Percentiles rank a stretch among this genome's conserved stretches.
phyloP scores from a whole-genome alignment of 192 early-diverging fungal genomes.

The Coemansia furcata region DNA sequence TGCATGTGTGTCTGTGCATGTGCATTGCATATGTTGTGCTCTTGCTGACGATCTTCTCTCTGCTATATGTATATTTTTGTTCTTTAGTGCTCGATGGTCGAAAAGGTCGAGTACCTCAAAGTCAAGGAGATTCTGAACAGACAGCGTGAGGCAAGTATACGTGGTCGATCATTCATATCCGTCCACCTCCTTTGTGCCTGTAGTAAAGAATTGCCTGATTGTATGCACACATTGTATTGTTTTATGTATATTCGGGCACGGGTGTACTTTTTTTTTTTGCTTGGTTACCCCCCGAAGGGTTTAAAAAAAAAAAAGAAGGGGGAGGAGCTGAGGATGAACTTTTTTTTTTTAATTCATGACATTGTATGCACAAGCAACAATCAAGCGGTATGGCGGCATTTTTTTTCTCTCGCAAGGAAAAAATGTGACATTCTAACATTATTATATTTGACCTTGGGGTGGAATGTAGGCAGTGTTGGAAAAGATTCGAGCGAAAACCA shows the following conservation, averaged over 20 bases:
- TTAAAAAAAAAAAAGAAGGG: background rate
- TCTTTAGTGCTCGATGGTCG: slow-evolving; percentile 81
- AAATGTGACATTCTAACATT: background rate
- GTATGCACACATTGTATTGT: slow-evolving; percentile 5
- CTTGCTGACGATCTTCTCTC: background rate
- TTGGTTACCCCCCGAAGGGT: background rate
- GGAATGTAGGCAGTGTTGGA: slow-evolving; percentile 69
- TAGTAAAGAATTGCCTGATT: background rate
- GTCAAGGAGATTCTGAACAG: slow-evolving; percentile 67
- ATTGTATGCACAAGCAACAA: slow-evolving; percentile 12
- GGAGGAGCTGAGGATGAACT: background rate
- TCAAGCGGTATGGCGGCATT: background rate
- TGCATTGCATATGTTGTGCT: slow-evolving; percentile 6
- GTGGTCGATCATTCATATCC: background rate
- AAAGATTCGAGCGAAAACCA: slow-evolving; percentile 74
- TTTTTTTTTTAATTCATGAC: background rate
- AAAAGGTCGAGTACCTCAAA: slow-evolving; percentile 82
- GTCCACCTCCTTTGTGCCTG: background rate
- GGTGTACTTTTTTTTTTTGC: background rate
- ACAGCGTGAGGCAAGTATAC: slow-evolving; percentile 61
- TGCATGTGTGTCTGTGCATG: slow-evolving; percentile 10
- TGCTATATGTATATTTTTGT: background rate
- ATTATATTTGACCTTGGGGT: background rate
- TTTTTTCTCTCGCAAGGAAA: background rate
- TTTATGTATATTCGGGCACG: slow-evolving; percentile 9